Base-by-base conservation (phyloP, 129 eudicot species). In the Kitagawia praeruptora region DNA sequence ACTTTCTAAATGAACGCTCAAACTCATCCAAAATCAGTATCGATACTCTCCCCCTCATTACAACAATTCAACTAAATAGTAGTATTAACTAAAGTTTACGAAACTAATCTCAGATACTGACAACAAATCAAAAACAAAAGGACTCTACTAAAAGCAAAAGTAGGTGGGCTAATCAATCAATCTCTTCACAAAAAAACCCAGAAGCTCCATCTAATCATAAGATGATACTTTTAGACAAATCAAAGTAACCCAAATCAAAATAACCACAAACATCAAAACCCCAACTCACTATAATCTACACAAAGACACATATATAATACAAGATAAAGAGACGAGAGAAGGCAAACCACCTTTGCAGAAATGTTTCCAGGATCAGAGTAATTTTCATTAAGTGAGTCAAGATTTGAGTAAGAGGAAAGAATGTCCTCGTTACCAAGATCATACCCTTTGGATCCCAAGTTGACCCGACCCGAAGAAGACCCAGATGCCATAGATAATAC, bases 401-500 rank as follows among this genome's bases (percentile, higher is more conserved):
- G 97, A 86, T 87, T 86, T 74, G 92, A 96, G 84, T 91, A 91
- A 15, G 98, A 91, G 80, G 93, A 89, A 51, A 94, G 91, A 41
- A 94, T 88, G 82, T 94, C 98, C 80, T 94, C 97, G 34, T 96
- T 82, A 19, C 87, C 92, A 77, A 92, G 90, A 92, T 90, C 96
- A 74, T 87, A 94, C 58, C 87, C 90, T 63, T 89, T 89, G n/a
- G 88, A 78, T 75, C 74, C 89, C 51, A 85, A 16, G 70, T 71
- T 77, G 61, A 61, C 75, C 49, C 89, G 82, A 40, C 86, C 89
- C 66, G 93, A 81, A 19, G 98, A 91, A 38, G 98, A 91, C 79
- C 98, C 96, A 67, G 98, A 94, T 51, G 96, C 97, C 98, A 94
- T 94, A 47, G 70, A 67, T 21, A 58, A 64, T 38, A 31, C 3